A percentile compares a stretch with the other conserved stretches of the same genome.
phyloP scores from a whole-genome alignment of 1,139 yeast genomes.

The Yamadazyma spencermartinsiae region DNA sequence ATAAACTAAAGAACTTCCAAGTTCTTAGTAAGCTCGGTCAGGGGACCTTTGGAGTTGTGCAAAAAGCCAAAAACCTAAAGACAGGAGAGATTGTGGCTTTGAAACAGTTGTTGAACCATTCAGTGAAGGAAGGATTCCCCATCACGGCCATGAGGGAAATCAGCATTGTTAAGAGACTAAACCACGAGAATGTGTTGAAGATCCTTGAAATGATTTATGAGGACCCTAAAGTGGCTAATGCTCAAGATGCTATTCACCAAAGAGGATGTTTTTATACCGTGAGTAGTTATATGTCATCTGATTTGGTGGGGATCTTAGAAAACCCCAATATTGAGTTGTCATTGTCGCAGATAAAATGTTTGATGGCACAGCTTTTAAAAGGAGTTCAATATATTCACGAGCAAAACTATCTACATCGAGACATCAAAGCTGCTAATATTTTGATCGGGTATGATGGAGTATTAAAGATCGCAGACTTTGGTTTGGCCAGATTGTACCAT shows the following conservation, averaged over 20 bases:
- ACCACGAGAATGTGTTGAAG: constrained; percentile 71
- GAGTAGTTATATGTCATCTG: constrained; percentile 91
- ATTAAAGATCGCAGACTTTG: constrained; percentile 89
- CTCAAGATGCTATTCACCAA: constrained; percentile 35
- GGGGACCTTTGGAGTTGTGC: constrained; percentile 53
- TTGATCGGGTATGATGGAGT: constrained; percentile 75
- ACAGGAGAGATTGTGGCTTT: constrained; percentile 48
- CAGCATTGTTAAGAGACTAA: constrained; percentile 70
- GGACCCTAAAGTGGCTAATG: constrained; percentile 41
- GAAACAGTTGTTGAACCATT: constrained; percentile 79
- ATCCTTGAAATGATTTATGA: constrained; percentile 83
- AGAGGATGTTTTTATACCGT: constrained; percentile 77
- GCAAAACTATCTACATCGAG: constrained; percentile 75
- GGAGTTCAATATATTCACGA: constrained; percentile 87
- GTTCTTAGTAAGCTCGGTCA: constrained; percentile 44
- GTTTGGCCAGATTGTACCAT: constrained; percentile 78
- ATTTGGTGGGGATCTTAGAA: constrained; percentile 87
- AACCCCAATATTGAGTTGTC: constrained; percentile 69
- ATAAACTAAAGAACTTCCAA: constrained; percentile 31
- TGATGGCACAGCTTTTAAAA: constrained; percentile 71
- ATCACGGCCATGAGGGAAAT: constrained; percentile 95
- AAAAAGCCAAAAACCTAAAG: constrained; percentile 36
- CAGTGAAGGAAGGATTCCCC: constrained; percentile 90
- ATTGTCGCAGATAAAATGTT: constrained; percentile 75
- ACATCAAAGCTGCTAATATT: constrained; percentile 91